Conservation (phyloP, 2,329 filamentous ascomycete genomes). For the Fusarium austroafricanum region DNA sequence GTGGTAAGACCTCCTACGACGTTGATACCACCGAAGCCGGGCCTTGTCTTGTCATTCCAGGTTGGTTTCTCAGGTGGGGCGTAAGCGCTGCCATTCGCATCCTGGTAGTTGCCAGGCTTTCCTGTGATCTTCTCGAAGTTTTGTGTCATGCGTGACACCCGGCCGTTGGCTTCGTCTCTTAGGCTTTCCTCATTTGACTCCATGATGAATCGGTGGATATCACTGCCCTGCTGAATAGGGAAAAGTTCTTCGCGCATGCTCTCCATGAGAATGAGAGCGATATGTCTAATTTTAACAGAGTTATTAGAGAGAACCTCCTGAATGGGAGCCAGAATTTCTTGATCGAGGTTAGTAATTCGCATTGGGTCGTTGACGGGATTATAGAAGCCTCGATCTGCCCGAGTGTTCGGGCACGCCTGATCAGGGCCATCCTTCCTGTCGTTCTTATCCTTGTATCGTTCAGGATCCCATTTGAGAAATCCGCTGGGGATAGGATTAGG, state of each 20-base stretch:
- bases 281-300: slow-evolving; percentile 55
- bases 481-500: slow-evolving; percentile 42
- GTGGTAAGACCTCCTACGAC: slow-evolving; percentile 54
- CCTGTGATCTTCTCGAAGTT: slow-evolving; percentile 40
- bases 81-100: slow-evolving; percentile 42
- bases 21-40: slow-evolving; percentile 54
- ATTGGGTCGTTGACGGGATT: slow-evolving; percentile 54
- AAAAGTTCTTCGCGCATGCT: slow-evolving; percentile 60
- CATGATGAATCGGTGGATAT: slow-evolving; percentile 51
- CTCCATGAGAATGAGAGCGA: slow-evolving; percentile 58
- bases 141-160: slow-evolving; percentile 47
- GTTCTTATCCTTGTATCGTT: slow-evolving; percentile 26
- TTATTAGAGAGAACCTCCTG: slow-evolving; percentile 40
- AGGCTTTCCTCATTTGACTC: slow-evolving; percentile 48
- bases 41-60: slow-evolving; percentile 36
- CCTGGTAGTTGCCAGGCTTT: slow-evolving; percentile 32
- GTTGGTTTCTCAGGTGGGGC: slow-evolving; percentile 40
- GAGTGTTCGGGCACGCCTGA: slow-evolving; percentile 25
- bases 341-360: slow-evolving; percentile 54
- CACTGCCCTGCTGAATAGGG: slow-evolving; percentile 55
- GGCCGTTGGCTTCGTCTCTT: slow-evolving; percentile 47
- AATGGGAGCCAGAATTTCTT: slow-evolving; percentile 47
- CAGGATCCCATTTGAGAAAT: slow-evolving; percentile 46
- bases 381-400: slow-evolving; percentile 46
- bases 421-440: slow-evolving; percentile 41